Conservation (phyloP, 441 rosid species). For the Biscutella laevigata region DNA sequence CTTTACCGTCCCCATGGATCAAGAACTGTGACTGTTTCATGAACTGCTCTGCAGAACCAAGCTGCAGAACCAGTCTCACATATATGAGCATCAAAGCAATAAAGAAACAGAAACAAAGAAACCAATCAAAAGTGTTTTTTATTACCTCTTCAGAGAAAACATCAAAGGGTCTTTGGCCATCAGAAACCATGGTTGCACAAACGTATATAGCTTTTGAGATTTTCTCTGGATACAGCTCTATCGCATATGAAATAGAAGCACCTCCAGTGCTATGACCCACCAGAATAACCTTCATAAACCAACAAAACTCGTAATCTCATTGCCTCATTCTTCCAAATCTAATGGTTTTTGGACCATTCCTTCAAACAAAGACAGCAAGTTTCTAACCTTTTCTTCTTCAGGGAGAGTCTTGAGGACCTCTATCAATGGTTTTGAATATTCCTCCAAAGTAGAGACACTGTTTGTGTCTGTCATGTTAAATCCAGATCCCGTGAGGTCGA, state of each 20-base stretch:
- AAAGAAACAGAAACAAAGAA: not conserved
- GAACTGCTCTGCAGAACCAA: conserved; percentile 86
- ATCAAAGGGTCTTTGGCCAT: conserved; percentile 80
- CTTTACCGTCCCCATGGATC: conserved; percentile 75
- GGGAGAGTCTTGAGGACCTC: conserved; percentile 52
- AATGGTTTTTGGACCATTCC: not conserved
- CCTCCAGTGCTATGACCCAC: conserved; percentile 92
- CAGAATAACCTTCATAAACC: conserved; percentile 58
- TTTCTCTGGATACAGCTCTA: conserved; percentile 69
- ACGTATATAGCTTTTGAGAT: conserved; percentile 73
- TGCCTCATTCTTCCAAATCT: not conserved
- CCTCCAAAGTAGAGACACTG: conserved; percentile 53
- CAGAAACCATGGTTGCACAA: conserved; percentile 82
- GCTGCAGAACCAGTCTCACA: conserved; percentile 49
- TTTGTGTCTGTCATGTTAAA: conserved; percentile 64
- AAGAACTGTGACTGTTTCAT: conserved; percentile 76
- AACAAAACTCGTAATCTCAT: not conserved
- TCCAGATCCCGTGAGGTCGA: conserved; percentile 85
- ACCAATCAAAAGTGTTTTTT: conserved; percentile 10
- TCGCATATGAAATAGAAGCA: conserved; percentile 71
- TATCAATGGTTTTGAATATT: conserved; percentile 74
- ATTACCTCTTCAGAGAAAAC: conserved; percentile 88
- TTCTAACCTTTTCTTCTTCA: conserved; percentile 72
- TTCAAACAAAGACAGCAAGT: not conserved
- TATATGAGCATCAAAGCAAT: conserved; percentile 9